These are phyloP conservation scores for Arxiozyma slooffiae DNA, from an alignment of 1,139 yeast genomes.

Conservation along the genomic window DNA sequence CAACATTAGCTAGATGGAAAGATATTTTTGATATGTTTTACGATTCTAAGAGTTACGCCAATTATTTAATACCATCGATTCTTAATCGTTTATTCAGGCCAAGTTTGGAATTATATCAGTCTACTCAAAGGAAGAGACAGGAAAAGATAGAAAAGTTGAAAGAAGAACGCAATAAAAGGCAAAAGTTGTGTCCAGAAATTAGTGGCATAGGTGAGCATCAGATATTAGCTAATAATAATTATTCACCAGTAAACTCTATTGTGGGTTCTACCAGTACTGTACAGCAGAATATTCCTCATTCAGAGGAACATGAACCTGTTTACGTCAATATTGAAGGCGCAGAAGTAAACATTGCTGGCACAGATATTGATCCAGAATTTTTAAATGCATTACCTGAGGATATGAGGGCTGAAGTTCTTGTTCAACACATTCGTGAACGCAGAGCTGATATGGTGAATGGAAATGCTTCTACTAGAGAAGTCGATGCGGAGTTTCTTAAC, in stretches of 20 bases:
- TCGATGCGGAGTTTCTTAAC: conserved; percentile 72
- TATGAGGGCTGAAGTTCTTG: conserved; percentile 84
- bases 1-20: conserved; percentile 63
- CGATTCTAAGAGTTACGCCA: conserved; percentile 35
- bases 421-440: conserved; percentile 73
- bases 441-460: conserved; percentile 39
- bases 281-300: conserved; percentile 5
- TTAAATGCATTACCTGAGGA: conserved; percentile 86
- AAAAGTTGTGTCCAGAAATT: conserved; percentile 10
- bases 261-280: background rate
- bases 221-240: background rate
- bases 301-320: conserved; percentile 41
- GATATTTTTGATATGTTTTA: conserved; percentile 47
- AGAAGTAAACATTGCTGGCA: conserved; percentile 76
- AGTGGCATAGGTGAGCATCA: conserved; percentile 13
- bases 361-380: conserved; percentile 88
- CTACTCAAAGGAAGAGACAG: conserved; percentile 22
- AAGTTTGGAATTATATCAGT: conserved; percentile 31
- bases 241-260: background rate
- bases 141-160: conserved; percentile 23
- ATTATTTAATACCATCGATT: conserved; percentile 43
- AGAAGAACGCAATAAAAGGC: conserved; percentile 7
- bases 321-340: conserved; percentile 69
- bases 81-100: conserved; percentile 45
- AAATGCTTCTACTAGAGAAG: conserved; percentile 45